These are phyloP conservation scores for Serendipita sp. DNA, from an alignment of 768 basidiomycete species.

Conservation along the genomic window DNA sequence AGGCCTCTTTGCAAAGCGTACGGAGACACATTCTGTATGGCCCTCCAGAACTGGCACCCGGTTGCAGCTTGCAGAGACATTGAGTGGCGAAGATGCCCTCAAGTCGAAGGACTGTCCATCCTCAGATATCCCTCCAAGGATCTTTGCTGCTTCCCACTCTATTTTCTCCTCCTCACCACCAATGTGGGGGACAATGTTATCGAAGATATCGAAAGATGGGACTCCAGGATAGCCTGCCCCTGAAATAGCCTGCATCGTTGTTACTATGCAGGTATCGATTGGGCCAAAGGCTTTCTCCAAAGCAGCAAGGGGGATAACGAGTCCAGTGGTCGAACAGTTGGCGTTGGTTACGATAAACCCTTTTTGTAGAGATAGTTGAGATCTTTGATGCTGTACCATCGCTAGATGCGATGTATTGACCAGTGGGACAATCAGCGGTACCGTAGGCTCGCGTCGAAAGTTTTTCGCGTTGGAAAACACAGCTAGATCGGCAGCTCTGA, in stretches of 20 bases:
- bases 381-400: conserved; percentile 71
- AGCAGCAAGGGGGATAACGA: conserved; percentile 80
- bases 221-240: conserved; percentile 96
- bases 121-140: conserved; percentile 65
- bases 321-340: conserved; percentile 92
- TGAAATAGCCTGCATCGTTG: conserved; percentile 95
- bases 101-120: conserved; percentile 60
- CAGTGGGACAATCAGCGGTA: conserved; percentile 91
- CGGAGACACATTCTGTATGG: conserved; percentile 79
- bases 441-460: conserved; percentile 77
- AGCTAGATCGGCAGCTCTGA: conserved; percentile 72
- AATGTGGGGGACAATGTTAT: conserved; percentile 94
- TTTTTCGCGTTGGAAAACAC: conserved; percentile 98
- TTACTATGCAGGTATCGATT: conserved; percentile 79
- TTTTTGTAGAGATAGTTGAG: conserved; percentile 45
- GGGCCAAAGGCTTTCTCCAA: conserved; percentile 87
- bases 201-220: conserved; percentile 74
- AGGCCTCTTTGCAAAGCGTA: conserved; percentile 67
- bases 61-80: conserved; percentile 83
- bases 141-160: conserved; percentile 98
- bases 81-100: conserved; percentile 65
- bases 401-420: conserved; percentile 79
- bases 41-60: conserved; percentile 94
- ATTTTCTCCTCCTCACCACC: conserved; percentile 93
- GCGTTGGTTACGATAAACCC: conserved; percentile 98